phyloP scores from a whole-genome alignment of 148 eudicot species.

The Dianthus caryophyllus region DNA sequence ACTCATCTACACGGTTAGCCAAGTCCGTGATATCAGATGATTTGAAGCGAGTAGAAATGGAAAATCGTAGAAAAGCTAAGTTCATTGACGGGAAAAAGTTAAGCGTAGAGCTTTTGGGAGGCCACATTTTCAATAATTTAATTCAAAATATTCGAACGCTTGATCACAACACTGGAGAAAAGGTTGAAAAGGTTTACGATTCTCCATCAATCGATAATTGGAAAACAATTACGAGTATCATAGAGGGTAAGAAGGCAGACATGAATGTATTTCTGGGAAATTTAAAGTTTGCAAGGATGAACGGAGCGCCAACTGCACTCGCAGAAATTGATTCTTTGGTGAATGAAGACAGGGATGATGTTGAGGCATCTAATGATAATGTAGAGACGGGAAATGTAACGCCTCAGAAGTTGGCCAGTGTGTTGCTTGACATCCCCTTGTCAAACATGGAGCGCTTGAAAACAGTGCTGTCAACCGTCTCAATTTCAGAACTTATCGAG shows the following conservation, averaged over 20 bases:
- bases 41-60: slow-evolving; percentile 33
- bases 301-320: slow-evolving; percentile 69
- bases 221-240: slow-evolving; percentile 46
- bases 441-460: slow-evolving; percentile 95
- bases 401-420: slow-evolving; percentile 67
- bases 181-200: slow-evolving; percentile 29
- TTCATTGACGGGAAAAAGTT: slow-evolving; percentile 40
- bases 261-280: slow-evolving; percentile 65
- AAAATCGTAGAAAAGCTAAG: slow-evolving; percentile 29
- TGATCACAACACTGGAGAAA: slow-evolving; percentile 42
- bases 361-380: slow-evolving; percentile 23
- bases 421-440: slow-evolving; percentile 80
- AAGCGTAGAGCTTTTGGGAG: slow-evolving; percentile 58
- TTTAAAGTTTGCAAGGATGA: slow-evolving; percentile 78
- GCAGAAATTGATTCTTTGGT: slow-evolving; percentile 57
- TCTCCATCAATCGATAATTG: slow-evolving; percentile 48
- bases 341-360: slow-evolving; percentile 61
- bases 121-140: slow-evolving; percentile 56
- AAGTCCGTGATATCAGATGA: slow-evolving; percentile 32
- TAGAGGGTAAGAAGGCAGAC: slow-evolving; percentile 71
- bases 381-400: slow-evolving; percentile 56
- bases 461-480: slow-evolving; percentile 76
- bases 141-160: slow-evolving; percentile 57
- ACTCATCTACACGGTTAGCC: slow-evolving; percentile 15
- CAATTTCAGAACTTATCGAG: slow-evolving; percentile 80